Evolutionary conservation across 768 basidiomycete species (phyloP).

Genomic region (Boletellus ananas): DNA sequence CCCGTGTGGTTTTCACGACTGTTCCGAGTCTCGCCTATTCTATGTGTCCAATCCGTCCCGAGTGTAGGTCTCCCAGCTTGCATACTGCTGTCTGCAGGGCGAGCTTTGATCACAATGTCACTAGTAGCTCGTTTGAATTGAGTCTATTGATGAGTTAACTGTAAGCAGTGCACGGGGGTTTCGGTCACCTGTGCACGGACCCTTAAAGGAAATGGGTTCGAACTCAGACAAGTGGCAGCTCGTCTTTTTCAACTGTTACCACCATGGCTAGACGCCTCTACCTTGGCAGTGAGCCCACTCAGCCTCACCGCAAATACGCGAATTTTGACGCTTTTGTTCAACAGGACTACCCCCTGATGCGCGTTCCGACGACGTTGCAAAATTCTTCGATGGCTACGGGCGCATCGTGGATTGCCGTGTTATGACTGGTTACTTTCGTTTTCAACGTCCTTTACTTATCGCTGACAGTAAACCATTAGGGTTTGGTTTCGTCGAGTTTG

Average conservation of each 20-base stretch:
- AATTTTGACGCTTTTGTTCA: not conserved
- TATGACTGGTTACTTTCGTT: slow-evolving; percentile 75
- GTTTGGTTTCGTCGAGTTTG: slow-evolving; percentile 97
- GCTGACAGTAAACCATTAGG: slow-evolving; percentile 43
- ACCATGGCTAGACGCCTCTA: slow-evolving; percentile 82
- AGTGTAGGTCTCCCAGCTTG: not conserved
- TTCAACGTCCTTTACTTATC: not conserved
- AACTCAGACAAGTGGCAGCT: slow-evolving; percentile 31
- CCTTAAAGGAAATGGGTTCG: slow-evolving; percentile 27
- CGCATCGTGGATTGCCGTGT: slow-evolving; percentile 87
- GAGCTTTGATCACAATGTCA: not conserved
- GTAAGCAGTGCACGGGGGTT: slow-evolving; percentile 19
- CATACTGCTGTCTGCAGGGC: not conserved
- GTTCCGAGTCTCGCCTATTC: slow-evolving; percentile 9
- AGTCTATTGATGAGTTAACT: no score
- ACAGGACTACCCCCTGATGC: slow-evolving; percentile 80
- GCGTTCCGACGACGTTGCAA: slow-evolving; percentile 78
- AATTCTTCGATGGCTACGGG: slow-evolving; percentile 89
- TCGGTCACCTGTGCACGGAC: slow-evolving; percentile 25
- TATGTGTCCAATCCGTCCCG: slow-evolving; percentile 13
- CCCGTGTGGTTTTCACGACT: slow-evolving; percentile 3
- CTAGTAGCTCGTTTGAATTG: not conserved
- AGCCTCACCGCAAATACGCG: slow-evolving; percentile 3
- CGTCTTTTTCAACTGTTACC: slow-evolving; percentile 30
- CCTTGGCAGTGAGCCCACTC: slow-evolving; percentile 63